Conservation (phyloP, 148 eudicot genomes). For the Rhododendron henanense region DNA sequence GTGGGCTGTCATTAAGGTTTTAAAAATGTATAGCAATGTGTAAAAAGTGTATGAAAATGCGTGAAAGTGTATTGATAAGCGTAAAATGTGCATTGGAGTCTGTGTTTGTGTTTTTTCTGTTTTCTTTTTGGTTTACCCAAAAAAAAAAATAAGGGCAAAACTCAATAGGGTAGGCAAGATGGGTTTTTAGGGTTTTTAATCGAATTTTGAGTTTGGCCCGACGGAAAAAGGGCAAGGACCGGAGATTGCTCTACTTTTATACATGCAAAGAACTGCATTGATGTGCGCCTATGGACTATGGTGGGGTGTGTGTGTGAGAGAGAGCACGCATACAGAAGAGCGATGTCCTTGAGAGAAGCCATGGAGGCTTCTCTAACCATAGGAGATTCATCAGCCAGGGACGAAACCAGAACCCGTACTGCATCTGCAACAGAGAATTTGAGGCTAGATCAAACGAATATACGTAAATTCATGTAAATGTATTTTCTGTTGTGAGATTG, state of each 20-base stretch:
- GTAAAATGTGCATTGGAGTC: too few relatives aligned
- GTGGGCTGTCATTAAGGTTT: too few relatives aligned
- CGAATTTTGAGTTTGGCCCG: not conserved
- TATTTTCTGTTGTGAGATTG: not conserved
- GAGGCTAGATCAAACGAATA: not conserved
- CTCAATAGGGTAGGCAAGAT: not conserved
- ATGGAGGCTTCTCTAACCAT: constrained; percentile 79
- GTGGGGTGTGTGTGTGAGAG: not conserved
- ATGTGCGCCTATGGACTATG: not conserved
- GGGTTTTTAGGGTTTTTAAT: not conserved
- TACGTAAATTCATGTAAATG: not conserved
- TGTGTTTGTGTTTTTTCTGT: too few relatives aligned
- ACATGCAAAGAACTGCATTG: not conserved
- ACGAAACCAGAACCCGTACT: constrained; percentile 68
- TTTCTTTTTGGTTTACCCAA: too few relatives aligned
- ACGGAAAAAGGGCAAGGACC: not conserved
- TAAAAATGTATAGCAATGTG: too few relatives aligned
- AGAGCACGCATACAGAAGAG: constrained; percentile 44
- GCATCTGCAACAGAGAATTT: constrained; percentile 52
- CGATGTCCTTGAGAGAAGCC: constrained; percentile 73
- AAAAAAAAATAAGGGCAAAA: not conserved
- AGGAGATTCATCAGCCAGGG: constrained; percentile 80
- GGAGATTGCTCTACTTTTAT: not conserved
- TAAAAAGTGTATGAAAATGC: too few relatives aligned
- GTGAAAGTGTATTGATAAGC: too few relatives aligned